Conservation (phyloP, 805 yeast genomes). For the Millerozyma acaciae region DNA sequence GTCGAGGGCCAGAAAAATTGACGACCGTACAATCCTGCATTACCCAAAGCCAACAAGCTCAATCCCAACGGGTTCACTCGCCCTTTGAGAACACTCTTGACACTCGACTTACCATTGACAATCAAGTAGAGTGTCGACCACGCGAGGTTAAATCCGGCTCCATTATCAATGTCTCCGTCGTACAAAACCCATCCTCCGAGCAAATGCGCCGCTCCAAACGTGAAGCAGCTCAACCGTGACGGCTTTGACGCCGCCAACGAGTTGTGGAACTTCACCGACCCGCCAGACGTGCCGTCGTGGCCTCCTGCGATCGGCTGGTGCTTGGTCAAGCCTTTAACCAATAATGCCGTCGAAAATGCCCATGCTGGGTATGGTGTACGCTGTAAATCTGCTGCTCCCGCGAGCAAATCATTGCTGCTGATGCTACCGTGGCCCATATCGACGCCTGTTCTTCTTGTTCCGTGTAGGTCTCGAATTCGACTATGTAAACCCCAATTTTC, state of each 20-base stretch:
- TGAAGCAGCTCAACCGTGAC: constrained; percentile 38
- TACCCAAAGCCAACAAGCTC: constrained; percentile 54
- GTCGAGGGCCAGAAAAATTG: constrained; percentile 50
- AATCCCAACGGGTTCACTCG: constrained; percentile 62
- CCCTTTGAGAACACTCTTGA: constrained; percentile 50
- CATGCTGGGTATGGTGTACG: constrained; percentile 21
- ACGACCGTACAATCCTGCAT: constrained; percentile 65
- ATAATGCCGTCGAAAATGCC: constrained; percentile 12
- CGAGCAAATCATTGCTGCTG: background rate
- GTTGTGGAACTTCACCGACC: constrained; percentile 15
- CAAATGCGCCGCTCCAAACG: constrained; percentile 61
- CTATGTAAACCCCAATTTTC: too few relatives aligned
- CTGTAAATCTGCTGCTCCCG: constrained; percentile 6
- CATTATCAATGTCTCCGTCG: constrained; percentile 75
- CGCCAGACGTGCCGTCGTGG: constrained; percentile 15
- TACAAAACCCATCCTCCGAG: constrained; percentile 70
- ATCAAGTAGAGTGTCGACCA: constrained; percentile 76
- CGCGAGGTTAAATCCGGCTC: constrained; percentile 75
- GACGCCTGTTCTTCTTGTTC: too few relatives aligned
- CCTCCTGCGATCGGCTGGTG: constrained; percentile 12
- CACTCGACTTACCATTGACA: constrained; percentile 61
- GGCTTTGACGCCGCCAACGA: constrained; percentile 27
- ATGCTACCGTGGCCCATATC: too few relatives aligned
- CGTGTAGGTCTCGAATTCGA: too few relatives aligned
- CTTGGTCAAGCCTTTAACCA: constrained; percentile 12